Evolutionary conservation across 179 eudicot species (phyloP), one percentile per base, ranked within the genome.

Genomic region (Amaranthus tricolor): DNA sequence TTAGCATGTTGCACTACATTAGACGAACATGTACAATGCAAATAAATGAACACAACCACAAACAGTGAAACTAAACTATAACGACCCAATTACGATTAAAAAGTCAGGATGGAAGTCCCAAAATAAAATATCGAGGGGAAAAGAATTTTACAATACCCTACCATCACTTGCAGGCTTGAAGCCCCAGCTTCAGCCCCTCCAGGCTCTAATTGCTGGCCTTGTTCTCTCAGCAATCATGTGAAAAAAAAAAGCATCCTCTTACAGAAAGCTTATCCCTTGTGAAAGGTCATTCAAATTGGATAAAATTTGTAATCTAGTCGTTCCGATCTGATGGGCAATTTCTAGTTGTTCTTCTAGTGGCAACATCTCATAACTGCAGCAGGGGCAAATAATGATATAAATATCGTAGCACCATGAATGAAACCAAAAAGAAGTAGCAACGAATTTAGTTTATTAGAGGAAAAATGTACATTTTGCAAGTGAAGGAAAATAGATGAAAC

Each of bases 241-340:
- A 45, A 52, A 49, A 40, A 44, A 62, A 66, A 64, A 11, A 66
- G 12, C 44, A 48, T 20, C 50, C 51, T 49, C 67, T 91, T 86
- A 94, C 81, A 94, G 81, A 80, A 94, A 94, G 89, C 98, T 94
- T 16, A 97, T 94, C 56, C 88, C 92, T n/a, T 90, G 76, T 47
- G 91, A 83, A 53, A 94, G 90, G 73, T 92, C 98, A 67, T 89
- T 90, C 82, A 94, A 77, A 79, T 90, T 94, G 49, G 94, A 85
- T 40, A 92, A 63, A 62, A 94, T 89, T 77, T 89, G 98, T 15
- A 87, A 75, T 24, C 97, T 89, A 15, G 98, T 94, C 43, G 98
- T 94, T 62, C 98, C 98, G 40, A 89, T 86, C 84, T 92, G 98
- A 62, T 92, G 84, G 43, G 98, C 97, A 48, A 92, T 89, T 71